Percentiles rank a stretch among this genome's conserved stretches.
These are phyloP conservation scores for Cercospora beticola DNA, from an alignment of 2,329 filamentous ascomycete species.

Conservation along the genomic window DNA sequence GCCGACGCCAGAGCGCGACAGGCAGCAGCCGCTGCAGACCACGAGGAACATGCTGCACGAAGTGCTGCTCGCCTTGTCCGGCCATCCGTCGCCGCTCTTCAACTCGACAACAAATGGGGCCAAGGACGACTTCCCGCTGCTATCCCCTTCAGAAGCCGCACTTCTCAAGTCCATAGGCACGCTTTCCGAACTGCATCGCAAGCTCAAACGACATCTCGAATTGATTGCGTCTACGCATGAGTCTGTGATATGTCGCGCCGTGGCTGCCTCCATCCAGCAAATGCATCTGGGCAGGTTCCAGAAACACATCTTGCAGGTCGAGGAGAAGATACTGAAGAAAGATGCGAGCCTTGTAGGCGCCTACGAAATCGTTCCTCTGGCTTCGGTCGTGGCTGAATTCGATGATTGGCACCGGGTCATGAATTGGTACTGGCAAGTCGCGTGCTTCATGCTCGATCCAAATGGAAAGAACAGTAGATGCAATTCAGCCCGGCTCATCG, in stretches of 20 bases:
- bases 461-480: conserved; percentile 20
- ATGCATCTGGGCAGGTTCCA: conserved; percentile 79
- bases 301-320: conserved; percentile 78
- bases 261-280: conserved; percentile 73
- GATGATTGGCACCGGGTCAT: conserved; percentile 80
- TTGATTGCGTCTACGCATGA: conserved; percentile 68
- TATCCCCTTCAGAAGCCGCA: conserved; percentile 77
- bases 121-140: conserved; percentile 47
- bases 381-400: conserved; percentile 79
- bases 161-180: conserved; percentile 74
- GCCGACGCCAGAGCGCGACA: not conserved
- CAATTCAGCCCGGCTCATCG: conserved; percentile 64
- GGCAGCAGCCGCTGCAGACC: not conserved
- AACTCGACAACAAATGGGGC: conserved; percentile 40
- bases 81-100: conserved; percentile 87
- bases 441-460: conserved; percentile 63
- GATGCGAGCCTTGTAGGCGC: conserved; percentile 82
- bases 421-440: conserved; percentile 79
- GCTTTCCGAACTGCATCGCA: conserved; percentile 75
- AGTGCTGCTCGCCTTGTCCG: conserved; percentile 92
- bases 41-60: conserved; percentile 81
- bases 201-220: conserved; percentile 65
- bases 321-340: conserved; percentile 70
- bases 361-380: conserved; percentile 89
- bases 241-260: conserved; percentile 83